phyloP scores from a whole-genome alignment of 2,329 filamentous ascomycete species.

The Myriangium duriaei region DNA sequence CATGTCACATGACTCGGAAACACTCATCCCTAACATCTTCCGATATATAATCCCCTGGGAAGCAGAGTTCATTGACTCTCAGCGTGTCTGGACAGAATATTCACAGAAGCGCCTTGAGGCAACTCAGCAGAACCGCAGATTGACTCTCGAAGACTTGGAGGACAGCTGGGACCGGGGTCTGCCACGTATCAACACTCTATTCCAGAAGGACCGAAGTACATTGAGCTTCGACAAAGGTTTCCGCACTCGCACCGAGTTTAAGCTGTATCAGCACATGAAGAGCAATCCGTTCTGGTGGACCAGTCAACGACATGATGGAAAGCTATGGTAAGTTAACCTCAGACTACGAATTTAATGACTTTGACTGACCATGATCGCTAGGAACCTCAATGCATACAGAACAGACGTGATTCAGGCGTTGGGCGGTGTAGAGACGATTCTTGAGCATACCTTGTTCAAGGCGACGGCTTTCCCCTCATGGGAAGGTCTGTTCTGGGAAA shows the following conservation, averaged over 20 bases:
- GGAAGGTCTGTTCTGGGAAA: constrained; percentile 83
- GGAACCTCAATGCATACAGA: constrained; percentile 6
- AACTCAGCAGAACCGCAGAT: constrained; percentile 87
- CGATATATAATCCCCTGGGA: constrained; percentile 99
- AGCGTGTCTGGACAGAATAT: constrained; percentile 98
- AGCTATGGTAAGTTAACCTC: constrained; percentile 95
- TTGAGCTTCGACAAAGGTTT: constrained; percentile 98
- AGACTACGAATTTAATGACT: too few species aligned
- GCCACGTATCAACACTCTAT: constrained; percentile 94
- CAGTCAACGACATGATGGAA: constrained; percentile 90
- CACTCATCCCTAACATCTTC: constrained; percentile 96
- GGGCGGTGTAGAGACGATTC: constrained; percentile 92
- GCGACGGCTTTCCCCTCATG: constrained; percentile 93
- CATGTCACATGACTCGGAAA: constrained; percentile 98
- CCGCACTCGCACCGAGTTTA: constrained; percentile 89
- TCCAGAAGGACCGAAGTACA: constrained; percentile 96
- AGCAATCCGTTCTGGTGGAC: constrained; percentile 99
- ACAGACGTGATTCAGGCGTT: constrained; percentile 79
- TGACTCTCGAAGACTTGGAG: constrained; percentile 91
- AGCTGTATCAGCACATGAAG: constrained; percentile 98
- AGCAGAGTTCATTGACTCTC: constrained; percentile 96
- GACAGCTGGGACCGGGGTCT: constrained; percentile 98
- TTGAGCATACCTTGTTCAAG: constrained; percentile 88
- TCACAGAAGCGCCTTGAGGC: constrained; percentile 95
- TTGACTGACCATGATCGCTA: too few species aligned